Evolutionary conservation across 2,329 filamentous ascomycete species (phyloP), one percentile per base, ranked within the genome.

Genomic region (Ascochyta koolunga): DNA sequence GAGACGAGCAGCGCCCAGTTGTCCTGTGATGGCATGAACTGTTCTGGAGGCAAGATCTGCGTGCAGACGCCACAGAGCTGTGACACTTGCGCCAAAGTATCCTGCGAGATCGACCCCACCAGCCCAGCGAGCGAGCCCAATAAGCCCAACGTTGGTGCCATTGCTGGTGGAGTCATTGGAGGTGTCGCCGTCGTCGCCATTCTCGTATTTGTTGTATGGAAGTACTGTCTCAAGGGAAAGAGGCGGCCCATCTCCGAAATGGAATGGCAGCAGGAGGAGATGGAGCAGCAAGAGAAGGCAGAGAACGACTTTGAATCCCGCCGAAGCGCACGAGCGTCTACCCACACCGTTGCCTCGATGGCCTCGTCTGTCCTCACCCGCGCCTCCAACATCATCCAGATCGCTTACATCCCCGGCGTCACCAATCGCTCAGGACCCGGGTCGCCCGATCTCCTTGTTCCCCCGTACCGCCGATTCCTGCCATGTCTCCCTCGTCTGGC

Each of bases 361-460:
- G 95, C 95, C 15, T 97, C 93, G 9, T 98, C 93, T 22, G 92
- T 98, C 54, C 84, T 97, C 56, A 98, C 95, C 16, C 88, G 95
- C 58, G 95, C 95, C 42, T 98, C 95, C 69, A 99, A 99, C 79
- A 93, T 99, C 72, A 99, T 99, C 68, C 95, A 98, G 78, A 99
- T 99, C 76, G 95, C 95, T 50, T 99, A 98, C 76, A 98, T 99
- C 62, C 95, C 95, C 13, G 95, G 95, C 56, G 93, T 98, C 67
- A 97, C 91, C 56, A 97, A 97, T 78, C 86, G 93, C 63, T 92
- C 93, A 11, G 87, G 88, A 7, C 89, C 90, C 5, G 88, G 89
- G n/a, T 93, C 91, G 0, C 90, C 91, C 3, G 87, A 86, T 33
- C 79, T 91, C 18, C 83, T 93, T 44, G 89, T 96, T 4, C 92